Percentiles rank a stretch among this genome's conserved stretches.
Evolutionary conservation across 2,329 filamentous ascomycete genomes (phyloP).

Genomic region (Xylariaceae sp.): DNA sequence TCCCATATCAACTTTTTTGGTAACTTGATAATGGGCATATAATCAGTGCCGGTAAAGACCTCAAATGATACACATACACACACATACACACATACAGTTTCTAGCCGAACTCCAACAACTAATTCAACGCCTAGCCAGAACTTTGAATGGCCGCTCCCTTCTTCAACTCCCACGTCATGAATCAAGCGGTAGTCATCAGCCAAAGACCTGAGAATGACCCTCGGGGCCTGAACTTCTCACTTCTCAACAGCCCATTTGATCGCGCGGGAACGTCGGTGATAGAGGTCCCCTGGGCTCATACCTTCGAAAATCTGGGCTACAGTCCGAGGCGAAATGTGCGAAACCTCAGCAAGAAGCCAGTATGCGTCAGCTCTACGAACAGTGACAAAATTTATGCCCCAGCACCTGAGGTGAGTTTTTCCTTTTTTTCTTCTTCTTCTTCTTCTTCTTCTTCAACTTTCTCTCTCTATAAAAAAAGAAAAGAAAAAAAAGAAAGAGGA

Average conservation of each 20-base stretch:
- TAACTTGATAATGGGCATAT: not conserved
- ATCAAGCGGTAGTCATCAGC: not conserved
- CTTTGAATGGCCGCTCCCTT: not conserved
- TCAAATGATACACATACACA: not conserved
- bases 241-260: not conserved
- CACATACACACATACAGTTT: too few species aligned
- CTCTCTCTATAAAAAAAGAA: too few species aligned
- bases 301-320: not conserved
- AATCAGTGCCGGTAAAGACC: not conserved
- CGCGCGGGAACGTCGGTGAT: not conserved
- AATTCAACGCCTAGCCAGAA: not conserved
- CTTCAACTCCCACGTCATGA: not conserved
- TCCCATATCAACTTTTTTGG: not conserved
- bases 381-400: not conserved
- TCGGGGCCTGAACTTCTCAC: not conserved
- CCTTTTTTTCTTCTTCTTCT: too few species aligned
- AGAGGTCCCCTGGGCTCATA: conserved; percentile 6
- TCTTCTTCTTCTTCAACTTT: not conserved
- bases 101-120: not conserved
- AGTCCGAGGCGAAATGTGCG: not conserved
- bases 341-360: not conserved
- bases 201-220: not conserved
- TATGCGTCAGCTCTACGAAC: not conserved
- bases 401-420: conserved; percentile 6
- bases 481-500: too few species aligned